phyloP scores from a whole-genome alignment of 2,329 filamentous ascomycete genomes.

The Alternaria arbusti region DNA sequence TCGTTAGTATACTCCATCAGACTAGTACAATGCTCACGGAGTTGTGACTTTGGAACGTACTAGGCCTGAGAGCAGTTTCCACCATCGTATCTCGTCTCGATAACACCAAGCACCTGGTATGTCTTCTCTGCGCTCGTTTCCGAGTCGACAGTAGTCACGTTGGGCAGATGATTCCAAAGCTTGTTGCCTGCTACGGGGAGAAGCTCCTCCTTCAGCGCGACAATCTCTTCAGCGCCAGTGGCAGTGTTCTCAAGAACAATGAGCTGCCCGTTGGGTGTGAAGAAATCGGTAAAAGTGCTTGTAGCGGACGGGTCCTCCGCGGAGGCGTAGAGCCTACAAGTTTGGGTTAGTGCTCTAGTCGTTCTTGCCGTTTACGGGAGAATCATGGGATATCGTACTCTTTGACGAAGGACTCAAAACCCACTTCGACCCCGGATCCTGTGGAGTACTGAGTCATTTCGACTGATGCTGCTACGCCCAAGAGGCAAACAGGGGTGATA shows the following conservation, averaged over 20 bases:
- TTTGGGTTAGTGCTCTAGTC: not conserved
- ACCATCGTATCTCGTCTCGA: constrained; percentile 2
- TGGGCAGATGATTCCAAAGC: constrained; percentile 4
- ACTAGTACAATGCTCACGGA: not conserved
- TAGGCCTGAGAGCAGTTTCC: constrained; percentile 10
- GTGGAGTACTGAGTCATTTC: constrained; percentile 5
- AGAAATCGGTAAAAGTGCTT: constrained; percentile 6
- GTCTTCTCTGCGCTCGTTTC: constrained; percentile 1
- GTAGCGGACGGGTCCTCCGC: constrained; percentile 4
- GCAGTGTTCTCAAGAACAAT: constrained; percentile 2
- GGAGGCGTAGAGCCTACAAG: constrained; percentile 2
- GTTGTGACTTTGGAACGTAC: not conserved
- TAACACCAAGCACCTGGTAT: constrained; percentile 7
- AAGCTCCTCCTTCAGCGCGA: constrained; percentile 3
- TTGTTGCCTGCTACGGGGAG: constrained; percentile 4
- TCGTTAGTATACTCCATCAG: not conserved
- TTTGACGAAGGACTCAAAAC: not conserved
- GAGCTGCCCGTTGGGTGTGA: not conserved
- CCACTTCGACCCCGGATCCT: not conserved
- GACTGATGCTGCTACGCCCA: constrained; percentile 2
- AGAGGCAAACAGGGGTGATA: not conserved
- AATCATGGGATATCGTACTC: not conserved
- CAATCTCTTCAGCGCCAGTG: not conserved
- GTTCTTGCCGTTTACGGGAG: not conserved
- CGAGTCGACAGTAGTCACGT: constrained; percentile 2